A percentile compares a stretch with the other conserved stretches of the same genome.
Evolutionary conservation across 306 rosid species (phyloP).

Genomic region (Ceratonia siliqua): DNA sequence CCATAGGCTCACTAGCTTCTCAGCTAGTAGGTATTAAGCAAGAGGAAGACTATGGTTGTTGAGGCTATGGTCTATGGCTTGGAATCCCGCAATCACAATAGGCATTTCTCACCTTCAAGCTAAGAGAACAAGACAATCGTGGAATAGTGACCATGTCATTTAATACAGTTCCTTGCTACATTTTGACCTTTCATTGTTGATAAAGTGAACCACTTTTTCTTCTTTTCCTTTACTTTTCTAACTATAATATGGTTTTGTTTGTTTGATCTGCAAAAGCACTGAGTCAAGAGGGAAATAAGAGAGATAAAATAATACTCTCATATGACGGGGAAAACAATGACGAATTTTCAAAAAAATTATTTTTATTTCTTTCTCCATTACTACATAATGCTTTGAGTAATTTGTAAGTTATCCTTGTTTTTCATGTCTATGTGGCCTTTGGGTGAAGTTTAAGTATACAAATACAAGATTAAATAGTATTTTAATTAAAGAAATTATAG

Average conservation of each 20-base stretch:
- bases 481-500: not conserved
- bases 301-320: not conserved
- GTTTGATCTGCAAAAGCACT: slow-evolving; percentile 24
- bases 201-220: too few species aligned
- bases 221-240: not conserved
- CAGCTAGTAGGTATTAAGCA: not conserved
- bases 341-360: slow-evolving; percentile 30
- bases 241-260: not conserved
- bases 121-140: slow-evolving; percentile 47
- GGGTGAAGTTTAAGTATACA: slow-evolving; percentile 24
- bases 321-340: not conserved
- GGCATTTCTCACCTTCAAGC: slow-evolving; percentile 47
- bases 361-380: slow-evolving; percentile 6
- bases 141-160: slow-evolving; percentile 28
- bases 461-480: not conserved
- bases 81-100: slow-evolving; percentile 37
- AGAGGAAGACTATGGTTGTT: not conserved
- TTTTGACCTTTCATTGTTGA: not conserved
- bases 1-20: not conserved
- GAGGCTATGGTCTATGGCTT: slow-evolving; percentile 8
- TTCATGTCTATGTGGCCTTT: slow-evolving; percentile 25
- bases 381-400: slow-evolving; percentile 34
- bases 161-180: not conserved
- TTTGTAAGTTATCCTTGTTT: slow-evolving; percentile 31
- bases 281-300: not conserved